phyloP scores from a whole-genome alignment of 768 basidiomycete genomes.

The Kwoniella bestiolae region DNA sequence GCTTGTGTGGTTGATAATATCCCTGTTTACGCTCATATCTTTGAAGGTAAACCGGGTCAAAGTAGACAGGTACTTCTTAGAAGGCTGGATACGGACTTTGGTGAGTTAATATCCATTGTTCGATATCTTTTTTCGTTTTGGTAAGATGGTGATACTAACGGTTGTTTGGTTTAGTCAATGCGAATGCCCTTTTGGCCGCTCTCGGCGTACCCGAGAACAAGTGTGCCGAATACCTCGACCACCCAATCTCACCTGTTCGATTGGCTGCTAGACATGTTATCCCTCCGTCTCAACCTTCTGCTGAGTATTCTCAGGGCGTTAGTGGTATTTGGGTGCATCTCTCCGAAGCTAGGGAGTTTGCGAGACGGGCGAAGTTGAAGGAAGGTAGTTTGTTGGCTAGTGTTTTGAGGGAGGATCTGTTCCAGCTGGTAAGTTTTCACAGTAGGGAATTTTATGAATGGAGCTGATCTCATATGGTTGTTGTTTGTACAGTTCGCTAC shows the following conservation, averaged over 20 bases:
- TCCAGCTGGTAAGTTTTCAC: conserved; percentile 29
- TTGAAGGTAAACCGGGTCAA: conserved; percentile 17
- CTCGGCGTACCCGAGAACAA: conserved; percentile 32
- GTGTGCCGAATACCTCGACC: conserved; percentile 32
- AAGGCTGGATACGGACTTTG: conserved; percentile 48
- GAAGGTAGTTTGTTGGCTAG: conserved; percentile 19
- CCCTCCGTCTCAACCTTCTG: conserved; percentile 4
- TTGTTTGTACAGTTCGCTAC: conserved; percentile 27
- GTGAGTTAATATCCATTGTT: conserved; percentile 25
- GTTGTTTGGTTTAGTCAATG: conserved; percentile 37
- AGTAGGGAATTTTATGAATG: background rate
- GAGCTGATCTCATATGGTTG: background rate
- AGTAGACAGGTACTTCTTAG: conserved; percentile 30
- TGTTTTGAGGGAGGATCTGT: conserved; percentile 40
- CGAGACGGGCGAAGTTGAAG: conserved; percentile 20
- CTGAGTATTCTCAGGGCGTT: conserved; percentile 31
- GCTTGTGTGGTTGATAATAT: conserved; percentile 49
- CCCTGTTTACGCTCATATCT: conserved; percentile 40
- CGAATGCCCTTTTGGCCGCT: conserved; percentile 39
- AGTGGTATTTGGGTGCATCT: conserved; percentile 37
- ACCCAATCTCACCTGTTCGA: conserved; percentile 20
- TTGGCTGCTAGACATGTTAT: conserved; percentile 29
- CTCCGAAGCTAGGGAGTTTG: conserved; percentile 32
- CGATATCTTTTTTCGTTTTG: background rate
- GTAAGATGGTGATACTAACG: background rate